phyloP scores from a whole-genome alignment of 192 early-diverging fungal species.

The Dispira parvispora region DNA sequence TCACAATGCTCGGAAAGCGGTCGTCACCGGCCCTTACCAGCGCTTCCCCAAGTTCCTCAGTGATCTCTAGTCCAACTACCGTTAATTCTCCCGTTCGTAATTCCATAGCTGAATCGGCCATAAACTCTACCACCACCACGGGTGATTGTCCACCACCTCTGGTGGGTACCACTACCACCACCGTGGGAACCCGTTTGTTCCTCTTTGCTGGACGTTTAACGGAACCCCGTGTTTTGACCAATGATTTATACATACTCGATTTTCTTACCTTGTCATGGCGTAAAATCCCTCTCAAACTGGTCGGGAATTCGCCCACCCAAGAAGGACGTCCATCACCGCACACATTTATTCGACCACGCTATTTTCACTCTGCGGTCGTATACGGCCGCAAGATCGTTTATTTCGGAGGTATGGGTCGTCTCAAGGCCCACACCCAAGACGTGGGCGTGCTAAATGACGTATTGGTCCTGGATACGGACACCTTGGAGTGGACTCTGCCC shows the following conservation, averaged over 20 bases:
- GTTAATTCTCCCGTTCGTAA: slow-evolving; percentile 1
- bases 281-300: slow-evolving; percentile 21
- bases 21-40: too few species aligned
- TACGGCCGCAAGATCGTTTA: slow-evolving; percentile 44
- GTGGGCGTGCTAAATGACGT: slow-evolving; percentile 53
- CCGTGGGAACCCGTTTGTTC: slow-evolving; percentile 38
- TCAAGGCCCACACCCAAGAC: slow-evolving; percentile 31
- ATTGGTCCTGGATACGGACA: slow-evolving; percentile 37
- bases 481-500: slow-evolving; percentile 35
- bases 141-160: slow-evolving; percentile 57
- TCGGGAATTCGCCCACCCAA: background rate
- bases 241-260: slow-evolving; percentile 48
- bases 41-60: too few species aligned
- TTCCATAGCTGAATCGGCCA: slow-evolving; percentile 8
- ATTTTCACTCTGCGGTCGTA: slow-evolving; percentile 59
- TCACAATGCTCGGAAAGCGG: too few species aligned
- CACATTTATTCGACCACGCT: slow-evolving; percentile 31
- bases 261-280: slow-evolving; percentile 44
- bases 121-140: slow-evolving; percentile 13
- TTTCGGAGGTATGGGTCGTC: slow-evolving; percentile 70
- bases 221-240: slow-evolving; percentile 48
- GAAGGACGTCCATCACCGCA: slow-evolving; percentile 5
- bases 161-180: slow-evolving; percentile 46
- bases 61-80: too few species aligned
- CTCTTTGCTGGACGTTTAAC: slow-evolving; percentile 57